Base-by-base conservation (phyloP, 2,329 filamentous ascomycete genomes). In the Aspergillus floridensis region DNA sequence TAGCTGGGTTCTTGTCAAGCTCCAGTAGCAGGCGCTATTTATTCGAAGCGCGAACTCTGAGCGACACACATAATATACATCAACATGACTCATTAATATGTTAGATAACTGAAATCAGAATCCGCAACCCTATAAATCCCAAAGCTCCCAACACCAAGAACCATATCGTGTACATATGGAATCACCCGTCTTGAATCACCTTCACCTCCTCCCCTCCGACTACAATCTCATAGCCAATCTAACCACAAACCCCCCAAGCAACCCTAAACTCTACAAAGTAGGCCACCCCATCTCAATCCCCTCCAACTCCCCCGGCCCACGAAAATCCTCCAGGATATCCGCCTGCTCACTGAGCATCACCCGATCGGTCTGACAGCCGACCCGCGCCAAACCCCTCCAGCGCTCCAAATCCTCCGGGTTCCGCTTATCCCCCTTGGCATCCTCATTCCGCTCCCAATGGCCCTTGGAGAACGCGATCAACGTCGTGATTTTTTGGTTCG, bases 381-480 rank as follows among this genome's bases (percentile, higher is more conserved):
- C 68, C 48, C 74, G 78, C 0, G 81, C 84, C 80, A 86, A 26
- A 76, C 70, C 63, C 76, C 76, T 52, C 84, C 83, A 86, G 16
- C 82, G 71, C 57, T 79, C 76, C 11, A 86, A 73, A 64, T 84
- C 82, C 11, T 78, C 69, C 1, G 70, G 64, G 21, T 84, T 81
- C 11, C 83, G 73, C 74, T 86, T 86, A 59, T 86, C 82, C 1
- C 84, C 84, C 59, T 84, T 79, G 0, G 84, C 84, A 1, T 78
- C 77, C 48, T 77, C 66, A 0, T 78, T 68, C 24, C 81, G 66
- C 63, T 83, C 80, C 84, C 84, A 86, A 61, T 86, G 84, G 0
- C 81, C 83, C 65, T 81, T 79, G 0, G 80, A 83, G 62, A 86
- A 86, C 0, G 75, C 80, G 5, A 86, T 66, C 63, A 86, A 65